Conservation (phyloP, 176 grass and related monocot species). For the Triticum dicoccoides region DNA sequence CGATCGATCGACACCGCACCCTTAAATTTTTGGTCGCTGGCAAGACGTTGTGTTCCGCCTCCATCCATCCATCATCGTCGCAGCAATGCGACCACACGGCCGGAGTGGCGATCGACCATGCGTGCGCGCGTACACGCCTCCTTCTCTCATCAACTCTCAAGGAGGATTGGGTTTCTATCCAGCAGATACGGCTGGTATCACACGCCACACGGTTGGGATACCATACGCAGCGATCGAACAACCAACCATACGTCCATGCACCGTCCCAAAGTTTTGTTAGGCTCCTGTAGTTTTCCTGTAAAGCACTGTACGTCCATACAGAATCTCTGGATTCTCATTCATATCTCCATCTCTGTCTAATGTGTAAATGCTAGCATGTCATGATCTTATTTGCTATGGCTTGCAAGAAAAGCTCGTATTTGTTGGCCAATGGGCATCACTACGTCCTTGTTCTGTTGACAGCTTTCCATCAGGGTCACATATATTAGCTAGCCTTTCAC, state of each 20-base stretch:
- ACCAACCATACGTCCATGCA: neutral
- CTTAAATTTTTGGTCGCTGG: neutral
- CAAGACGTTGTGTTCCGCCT: conserved; percentile 10
- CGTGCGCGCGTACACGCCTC: neutral
- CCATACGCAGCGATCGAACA: neutral
- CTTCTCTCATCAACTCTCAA: neutral
- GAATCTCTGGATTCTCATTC: neutral
- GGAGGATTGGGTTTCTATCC: neutral
- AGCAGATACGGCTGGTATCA: neutral
- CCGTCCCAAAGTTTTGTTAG: neutral
- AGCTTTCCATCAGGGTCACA: neutral
- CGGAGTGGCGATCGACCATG: neutral
- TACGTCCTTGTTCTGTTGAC: neutral
- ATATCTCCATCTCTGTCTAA: neutral
- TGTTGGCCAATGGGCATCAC: neutral
- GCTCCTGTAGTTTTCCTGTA: neutral
- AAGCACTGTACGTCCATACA: neutral
- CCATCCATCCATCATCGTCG: neutral
- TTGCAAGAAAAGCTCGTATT: neutral
- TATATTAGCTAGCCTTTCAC: too few relatives aligned
- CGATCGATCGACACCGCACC: neutral
- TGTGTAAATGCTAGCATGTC: neutral
- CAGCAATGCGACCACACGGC: neutral
- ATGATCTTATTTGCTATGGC: neutral
- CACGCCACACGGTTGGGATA: neutral